These are phyloP conservation scores for Tricholoma furcatifolium DNA, from an alignment of 768 basidiomycete species.

Conservation along the genomic window DNA sequence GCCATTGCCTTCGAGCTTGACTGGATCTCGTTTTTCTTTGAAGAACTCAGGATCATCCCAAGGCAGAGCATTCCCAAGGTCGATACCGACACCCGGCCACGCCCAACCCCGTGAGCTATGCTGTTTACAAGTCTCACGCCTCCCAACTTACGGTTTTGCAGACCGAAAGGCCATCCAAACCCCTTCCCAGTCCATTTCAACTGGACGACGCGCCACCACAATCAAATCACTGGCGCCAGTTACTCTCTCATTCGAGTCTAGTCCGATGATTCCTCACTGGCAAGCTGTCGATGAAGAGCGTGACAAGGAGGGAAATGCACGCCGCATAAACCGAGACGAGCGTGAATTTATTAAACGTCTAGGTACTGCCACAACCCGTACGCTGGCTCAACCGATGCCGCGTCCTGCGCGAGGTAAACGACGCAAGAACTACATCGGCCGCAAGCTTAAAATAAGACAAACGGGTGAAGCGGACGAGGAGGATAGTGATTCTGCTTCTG, in stretches of 20 bases:
- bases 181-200: slow-evolving; percentile 1
- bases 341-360: slow-evolving; percentile 15
- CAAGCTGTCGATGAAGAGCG: slow-evolving; percentile 16
- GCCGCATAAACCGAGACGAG: slow-evolving; percentile 3
- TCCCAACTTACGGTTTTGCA: not conserved
- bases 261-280: slow-evolving; percentile 15
- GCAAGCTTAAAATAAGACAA: slow-evolving; percentile 10
- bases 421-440: slow-evolving; percentile 4
- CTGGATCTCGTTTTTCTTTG: not conserved
- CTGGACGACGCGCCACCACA: slow-evolving; percentile 9
- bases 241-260: slow-evolving; percentile 8
- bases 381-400: not conserved
- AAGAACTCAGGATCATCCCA: not conserved
- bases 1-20: not conserved
- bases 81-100: slow-evolving; percentile 1
- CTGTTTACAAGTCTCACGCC: not conserved
- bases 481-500: slow-evolving; percentile 9
- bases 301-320: slow-evolving; percentile 2
- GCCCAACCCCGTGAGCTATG: slow-evolving; percentile 10
- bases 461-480: slow-evolving; percentile 7
- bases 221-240: slow-evolving; percentile 7
- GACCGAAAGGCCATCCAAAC: slow-evolving; percentile 6
- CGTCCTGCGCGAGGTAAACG: not conserved
- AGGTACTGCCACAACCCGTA: slow-evolving; percentile 9
- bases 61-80: not conserved